Evolutionary conservation across 129 eudicot species (phyloP), one percentile per base, ranked within the genome.

Genomic region (Kitagawia praeruptora): DNA sequence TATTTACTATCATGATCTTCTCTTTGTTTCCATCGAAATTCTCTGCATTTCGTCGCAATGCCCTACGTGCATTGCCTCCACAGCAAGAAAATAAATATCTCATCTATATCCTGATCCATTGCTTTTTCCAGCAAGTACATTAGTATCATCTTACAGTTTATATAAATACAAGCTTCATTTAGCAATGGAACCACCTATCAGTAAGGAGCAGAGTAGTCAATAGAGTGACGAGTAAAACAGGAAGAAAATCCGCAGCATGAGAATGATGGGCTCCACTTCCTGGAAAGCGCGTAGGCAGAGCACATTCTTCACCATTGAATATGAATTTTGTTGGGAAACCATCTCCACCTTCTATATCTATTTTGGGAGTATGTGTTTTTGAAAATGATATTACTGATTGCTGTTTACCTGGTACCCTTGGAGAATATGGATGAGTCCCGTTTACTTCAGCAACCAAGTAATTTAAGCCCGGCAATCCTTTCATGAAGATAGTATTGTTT

Each of bases 231-330:
- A 89, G 25, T 34, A 79, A 39, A n/a, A 85, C 81, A 27, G 75
- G 72, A 70, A 83, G 64, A 49, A 84, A 61, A 44, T 85, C 23
- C 12, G 40, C 80, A 5, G 54, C 13, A 1, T 63, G 76, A 46
- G 84, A 74, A 15, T 56, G 78, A 39, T 66, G n/a, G 77, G 75
- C 88, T 25, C 61, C 81, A 19, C 78, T 88, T 58, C 47, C 82
- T 0, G 96, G 98, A 6, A 91, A 78, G 75, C 78, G 77, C 25
- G 70, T 81, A 37, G 98, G 96, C 67, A 93, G 89, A 12, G 96
- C 92, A 77, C 98, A 93, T 67, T 93, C 97, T 82, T 87, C 98
- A 19, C 98, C 98, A 73, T 93, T 93, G 83, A 89, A 93, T 42
- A 85, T 54, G 6, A 93, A 78, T 80, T 84, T 93, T 0, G 88